phyloP scores from a whole-genome alignment of 352 stramenopile species.

The Pythium myriotylum region DNA sequence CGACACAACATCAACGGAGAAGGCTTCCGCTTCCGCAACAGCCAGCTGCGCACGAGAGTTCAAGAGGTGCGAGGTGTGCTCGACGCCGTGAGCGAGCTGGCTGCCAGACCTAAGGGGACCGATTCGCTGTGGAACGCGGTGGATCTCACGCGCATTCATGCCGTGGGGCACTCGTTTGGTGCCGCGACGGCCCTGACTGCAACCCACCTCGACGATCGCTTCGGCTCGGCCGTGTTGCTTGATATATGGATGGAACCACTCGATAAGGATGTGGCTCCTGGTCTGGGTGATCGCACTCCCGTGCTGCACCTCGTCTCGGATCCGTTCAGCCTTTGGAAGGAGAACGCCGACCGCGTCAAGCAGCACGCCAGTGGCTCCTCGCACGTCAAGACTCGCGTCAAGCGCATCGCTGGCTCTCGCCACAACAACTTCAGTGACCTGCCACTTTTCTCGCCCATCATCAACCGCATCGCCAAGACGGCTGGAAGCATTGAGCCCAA shows the following conservation, averaged over 20 bases:
- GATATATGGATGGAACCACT: conserved; percentile 75
- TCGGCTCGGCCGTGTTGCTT: conserved; percentile 52
- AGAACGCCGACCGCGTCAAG: conserved; percentile 52
- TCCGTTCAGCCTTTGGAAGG: conserved; percentile 56
- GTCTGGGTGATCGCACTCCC: conserved; percentile 40
- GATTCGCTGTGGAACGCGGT: conserved; percentile 7
- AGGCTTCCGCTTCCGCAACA: conserved; percentile 62
- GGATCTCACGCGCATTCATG: conserved; percentile 40
- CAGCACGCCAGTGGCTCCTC: conserved; percentile 40
- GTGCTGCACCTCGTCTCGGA: conserved; percentile 68
- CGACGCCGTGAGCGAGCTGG: conserved; percentile 31
- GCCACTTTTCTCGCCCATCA: conserved; percentile 56
- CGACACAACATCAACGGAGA: conserved; percentile 49
- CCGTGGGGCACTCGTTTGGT: conserved; percentile 68
- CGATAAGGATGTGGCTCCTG: conserved; percentile 37
- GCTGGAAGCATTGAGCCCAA: conserved; percentile 48
- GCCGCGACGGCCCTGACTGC: conserved; percentile 55
- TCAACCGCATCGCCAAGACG: conserved; percentile 57
- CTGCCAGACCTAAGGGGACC: background rate
- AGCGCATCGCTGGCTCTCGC: conserved; percentile 41
- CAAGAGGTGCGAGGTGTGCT: conserved; percentile 52
- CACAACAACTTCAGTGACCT: conserved; percentile 84
- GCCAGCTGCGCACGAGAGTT: conserved; percentile 58
- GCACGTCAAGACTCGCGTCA: conserved; percentile 38
- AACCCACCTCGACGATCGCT: conserved; percentile 50